phyloP scores from a whole-genome alignment of 2,329 filamentous ascomycete species.

The Hypoxylon sp. region DNA sequence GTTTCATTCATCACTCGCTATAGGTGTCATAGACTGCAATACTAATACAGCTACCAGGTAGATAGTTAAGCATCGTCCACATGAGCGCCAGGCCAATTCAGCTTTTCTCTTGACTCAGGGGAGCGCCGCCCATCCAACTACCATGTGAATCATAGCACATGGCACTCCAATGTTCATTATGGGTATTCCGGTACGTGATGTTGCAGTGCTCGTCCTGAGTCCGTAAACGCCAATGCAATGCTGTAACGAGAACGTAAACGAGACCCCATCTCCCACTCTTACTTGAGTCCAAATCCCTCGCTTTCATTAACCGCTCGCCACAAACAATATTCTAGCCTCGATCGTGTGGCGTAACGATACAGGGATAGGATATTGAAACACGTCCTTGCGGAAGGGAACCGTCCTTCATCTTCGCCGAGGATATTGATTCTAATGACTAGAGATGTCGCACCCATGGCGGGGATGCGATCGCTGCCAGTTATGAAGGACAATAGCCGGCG shows the following conservation, averaged over 20 bases:
- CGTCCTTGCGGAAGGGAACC: slow-evolving; percentile 88
- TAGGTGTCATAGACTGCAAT: slow-evolving; percentile 19
- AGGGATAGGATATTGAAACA: slow-evolving; percentile 90
- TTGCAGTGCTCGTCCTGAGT: slow-evolving; percentile 10
- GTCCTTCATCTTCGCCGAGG: slow-evolving; percentile 77
- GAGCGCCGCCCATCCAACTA: slow-evolving; percentile 31
- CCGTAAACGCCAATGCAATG: slow-evolving; percentile 40
- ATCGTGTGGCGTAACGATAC: slow-evolving; percentile 76
- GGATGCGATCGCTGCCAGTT: slow-evolving; percentile 90
- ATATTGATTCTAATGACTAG: slow-evolving; percentile 82
- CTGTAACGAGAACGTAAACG: slow-evolving; percentile 7
- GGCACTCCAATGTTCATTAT: slow-evolving; percentile 23
- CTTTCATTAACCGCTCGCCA: slow-evolving; percentile 92
- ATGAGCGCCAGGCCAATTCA: slow-evolving; percentile 16
- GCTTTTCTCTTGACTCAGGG: slow-evolving; percentile 12
- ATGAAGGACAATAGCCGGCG: slow-evolving; percentile 86
- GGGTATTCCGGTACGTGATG: slow-evolving; percentile 20
- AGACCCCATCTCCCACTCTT: slow-evolving; percentile 5
- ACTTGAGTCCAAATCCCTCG: slow-evolving; percentile 84
- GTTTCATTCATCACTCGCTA: slow-evolving; percentile 20
- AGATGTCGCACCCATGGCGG: slow-evolving; percentile 84
- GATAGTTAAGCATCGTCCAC: slow-evolving; percentile 33
- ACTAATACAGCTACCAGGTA: slow-evolving; percentile 37
- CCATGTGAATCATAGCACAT: slow-evolving; percentile 20
- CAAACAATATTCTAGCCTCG: slow-evolving; percentile 77